Conservation (phyloP, 345 rosid genomes). For the Salix koriyanagi region DNA sequence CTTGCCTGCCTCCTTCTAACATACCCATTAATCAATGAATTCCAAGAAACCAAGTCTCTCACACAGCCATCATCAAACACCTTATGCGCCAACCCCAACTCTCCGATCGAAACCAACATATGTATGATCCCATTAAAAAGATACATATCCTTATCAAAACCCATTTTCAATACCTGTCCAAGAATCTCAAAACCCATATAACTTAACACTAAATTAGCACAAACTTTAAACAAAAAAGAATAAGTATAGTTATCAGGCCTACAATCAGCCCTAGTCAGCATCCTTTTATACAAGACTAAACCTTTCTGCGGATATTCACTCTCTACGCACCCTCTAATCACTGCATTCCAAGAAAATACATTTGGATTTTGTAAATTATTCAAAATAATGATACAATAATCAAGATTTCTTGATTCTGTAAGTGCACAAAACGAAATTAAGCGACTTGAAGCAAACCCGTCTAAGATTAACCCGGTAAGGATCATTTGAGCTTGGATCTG, state of each 20-base stretch:
- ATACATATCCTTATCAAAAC: slow-evolving; percentile 53
- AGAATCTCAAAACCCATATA: slow-evolving; percentile 47
- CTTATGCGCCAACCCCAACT: slow-evolving; percentile 50
- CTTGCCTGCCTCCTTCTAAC: slow-evolving; percentile 45
- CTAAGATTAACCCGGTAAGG: slow-evolving; percentile 43
- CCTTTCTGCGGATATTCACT: slow-evolving; percentile 41
- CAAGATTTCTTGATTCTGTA: slow-evolving; percentile 54
- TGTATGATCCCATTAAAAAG: slow-evolving; percentile 66
- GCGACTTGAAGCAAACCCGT: slow-evolving; percentile 60
- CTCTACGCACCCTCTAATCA: slow-evolving; percentile 56
- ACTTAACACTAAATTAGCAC: slow-evolving; percentile 39
- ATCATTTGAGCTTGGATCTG: slow-evolving; percentile 71
- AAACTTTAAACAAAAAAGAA: slow-evolving; percentile 63
- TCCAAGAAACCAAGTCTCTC: slow-evolving; percentile 87
- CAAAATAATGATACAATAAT: slow-evolving; percentile 53
- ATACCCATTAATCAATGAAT: slow-evolving; percentile 74
- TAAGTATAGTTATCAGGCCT: slow-evolving; percentile 70
- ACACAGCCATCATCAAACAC: slow-evolving; percentile 71
- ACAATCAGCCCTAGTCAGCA: slow-evolving; percentile 50
- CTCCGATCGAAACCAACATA: slow-evolving; percentile 52
- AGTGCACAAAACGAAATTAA: slow-evolving; percentile 58
- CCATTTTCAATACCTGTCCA: slow-evolving; percentile 61
- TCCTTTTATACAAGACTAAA: slow-evolving; percentile 45
- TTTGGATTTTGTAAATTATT: slow-evolving; percentile 34
- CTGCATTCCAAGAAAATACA: slow-evolving; percentile 69